A percentile compares a stretch with the other conserved stretches of the same genome.
Conservation (phyloP, 768 basidiomycete species). For the Lactarius sanguifluus region DNA sequence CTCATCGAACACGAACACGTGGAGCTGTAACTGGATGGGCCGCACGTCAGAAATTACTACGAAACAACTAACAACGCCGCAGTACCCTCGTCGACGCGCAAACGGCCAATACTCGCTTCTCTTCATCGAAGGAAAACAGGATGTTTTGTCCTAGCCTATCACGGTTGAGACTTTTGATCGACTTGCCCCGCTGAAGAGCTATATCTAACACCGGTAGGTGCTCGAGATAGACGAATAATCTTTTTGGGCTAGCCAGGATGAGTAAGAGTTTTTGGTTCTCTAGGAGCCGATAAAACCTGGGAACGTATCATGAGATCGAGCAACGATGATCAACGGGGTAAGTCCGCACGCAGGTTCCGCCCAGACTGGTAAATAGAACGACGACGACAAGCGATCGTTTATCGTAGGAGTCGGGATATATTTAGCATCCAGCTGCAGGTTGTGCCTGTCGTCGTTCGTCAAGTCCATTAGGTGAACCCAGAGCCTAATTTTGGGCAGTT, state of each 20-base stretch:
- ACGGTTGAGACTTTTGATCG: conserved; percentile 37
- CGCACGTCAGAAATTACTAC: background rate
- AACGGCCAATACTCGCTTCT: conserved; percentile 49
- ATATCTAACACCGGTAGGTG: background rate
- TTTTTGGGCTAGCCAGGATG: conserved; percentile 9
- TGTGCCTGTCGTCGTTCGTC: conserved; percentile 20
- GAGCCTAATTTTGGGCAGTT: conserved; percentile 6
- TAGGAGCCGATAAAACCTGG: conserved; percentile 22
- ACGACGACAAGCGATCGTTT: background rate
- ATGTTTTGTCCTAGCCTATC: conserved; percentile 48
- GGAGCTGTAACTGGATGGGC: conserved; percentile 36
- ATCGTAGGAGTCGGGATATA: conserved; percentile 20
- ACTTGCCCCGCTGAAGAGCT: background rate
- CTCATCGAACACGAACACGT: conserved; percentile 52
- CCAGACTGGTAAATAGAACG: conserved; percentile 10
- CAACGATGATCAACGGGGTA: background rate
- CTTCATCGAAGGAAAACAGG: conserved; percentile 53
- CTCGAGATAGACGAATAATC: conserved; percentile 22
- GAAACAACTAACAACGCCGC: background rate
- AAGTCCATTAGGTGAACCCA: conserved; percentile 12
- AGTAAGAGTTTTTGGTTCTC: conserved; percentile 25
- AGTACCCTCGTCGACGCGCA: conserved; percentile 46
- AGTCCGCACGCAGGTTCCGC: conserved; percentile 10
- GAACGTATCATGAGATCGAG: background rate
- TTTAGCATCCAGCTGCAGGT: conserved; percentile 13